Base-by-base conservation (phyloP, 1,139 yeast genomes). In the Yamadazyma oceani region DNA sequence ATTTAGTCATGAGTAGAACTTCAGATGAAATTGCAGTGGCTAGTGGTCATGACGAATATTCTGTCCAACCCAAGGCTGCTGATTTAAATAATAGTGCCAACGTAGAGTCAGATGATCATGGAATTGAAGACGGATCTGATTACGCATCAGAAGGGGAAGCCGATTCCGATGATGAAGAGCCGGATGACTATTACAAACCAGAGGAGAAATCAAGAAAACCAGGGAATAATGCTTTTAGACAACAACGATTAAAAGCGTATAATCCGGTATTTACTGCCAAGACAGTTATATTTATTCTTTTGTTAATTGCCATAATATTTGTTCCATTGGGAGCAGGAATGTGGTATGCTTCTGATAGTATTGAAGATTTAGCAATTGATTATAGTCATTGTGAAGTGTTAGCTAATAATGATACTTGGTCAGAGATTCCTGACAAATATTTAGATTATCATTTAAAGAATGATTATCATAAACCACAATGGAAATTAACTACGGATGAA, bases 291-390 rank as follows among this genome's bases (percentile, higher is more conserved):
- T 97, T 97, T 2, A 57, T 90, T 38, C 80, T 90, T 53, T 58
- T 90, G 34, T 61, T 73, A 9, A 73, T 92, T 35, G 94, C 96
- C 4, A 70, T 86, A n/a, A 68, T 92, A 10, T 86, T 90, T 55
- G 86, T 90, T 12, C 95, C 97, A 7, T 72, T 92, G 32, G 98
- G 98, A 23, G 97, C 90, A 1, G 90, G 85, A 43, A 80, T 92
- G 80, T 73, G 92, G 60, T 82, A 82, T 45, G 94, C 96, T 4
- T 76, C 92, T n/a, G 69, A 77, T 43, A 68, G 71, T 45, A 84
- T 88, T 4, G 85, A 89, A 58, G 96, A 92, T 53, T 55, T 92
- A 30, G 75, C 77, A 13, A 83, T 92, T 42, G 94, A 88, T 52
- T 92, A 92, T 60, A 75, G 89, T 17, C 78, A 81, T 41, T 92